Conservation (phyloP, 2,329 filamentous ascomycete species). For the Cyclaneusma minus region DNA sequence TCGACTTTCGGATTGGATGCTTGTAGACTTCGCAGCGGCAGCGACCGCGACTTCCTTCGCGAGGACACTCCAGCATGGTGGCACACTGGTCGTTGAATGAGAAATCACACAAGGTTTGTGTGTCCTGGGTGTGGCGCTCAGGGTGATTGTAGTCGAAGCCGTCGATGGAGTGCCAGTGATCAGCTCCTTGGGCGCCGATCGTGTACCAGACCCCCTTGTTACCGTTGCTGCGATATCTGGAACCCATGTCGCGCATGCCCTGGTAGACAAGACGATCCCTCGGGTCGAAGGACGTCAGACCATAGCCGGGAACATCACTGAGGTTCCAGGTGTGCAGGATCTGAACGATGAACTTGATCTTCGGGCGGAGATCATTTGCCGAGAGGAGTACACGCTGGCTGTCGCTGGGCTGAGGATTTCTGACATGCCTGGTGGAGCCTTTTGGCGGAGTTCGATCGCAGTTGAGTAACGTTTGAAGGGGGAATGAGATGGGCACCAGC, state of each 20-base stretch:
- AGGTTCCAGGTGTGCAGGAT: slow-evolving; percentile 56
- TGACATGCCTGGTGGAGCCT: slow-evolving; percentile 27
- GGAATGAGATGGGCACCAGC: slow-evolving; percentile 55
- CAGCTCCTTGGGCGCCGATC: slow-evolving; percentile 46
- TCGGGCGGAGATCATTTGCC: slow-evolving; percentile 58
- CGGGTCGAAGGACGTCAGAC: slow-evolving; percentile 31
- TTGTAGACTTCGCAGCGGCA: no score
- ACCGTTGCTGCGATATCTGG: slow-evolving; percentile 36
- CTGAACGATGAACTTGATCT: slow-evolving; percentile 56
- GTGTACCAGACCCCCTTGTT: slow-evolving; percentile 55
- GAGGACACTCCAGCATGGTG: no score
- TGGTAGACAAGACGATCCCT: no score
- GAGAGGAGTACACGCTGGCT: slow-evolving; percentile 33
- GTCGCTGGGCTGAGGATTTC: slow-evolving; percentile 29
- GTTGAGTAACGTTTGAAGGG: slow-evolving; percentile 59
- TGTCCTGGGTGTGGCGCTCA: no score
- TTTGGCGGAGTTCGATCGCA: slow-evolving; percentile 32
- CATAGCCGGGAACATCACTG: slow-evolving; percentile 56
- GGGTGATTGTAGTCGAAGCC: no score
- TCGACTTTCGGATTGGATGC: no score
- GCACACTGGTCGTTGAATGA: no score
- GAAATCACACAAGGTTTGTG: no score
- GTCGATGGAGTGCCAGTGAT: slow-evolving; percentile 37
- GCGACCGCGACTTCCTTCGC: no score
- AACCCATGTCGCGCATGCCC: slow-evolving; percentile 42